Evolutionary conservation across 2,329 filamentous ascomycete species (phyloP), one percentile per base, ranked within the genome.

Genomic region (Tolypocladium ovalisporum): DNA sequence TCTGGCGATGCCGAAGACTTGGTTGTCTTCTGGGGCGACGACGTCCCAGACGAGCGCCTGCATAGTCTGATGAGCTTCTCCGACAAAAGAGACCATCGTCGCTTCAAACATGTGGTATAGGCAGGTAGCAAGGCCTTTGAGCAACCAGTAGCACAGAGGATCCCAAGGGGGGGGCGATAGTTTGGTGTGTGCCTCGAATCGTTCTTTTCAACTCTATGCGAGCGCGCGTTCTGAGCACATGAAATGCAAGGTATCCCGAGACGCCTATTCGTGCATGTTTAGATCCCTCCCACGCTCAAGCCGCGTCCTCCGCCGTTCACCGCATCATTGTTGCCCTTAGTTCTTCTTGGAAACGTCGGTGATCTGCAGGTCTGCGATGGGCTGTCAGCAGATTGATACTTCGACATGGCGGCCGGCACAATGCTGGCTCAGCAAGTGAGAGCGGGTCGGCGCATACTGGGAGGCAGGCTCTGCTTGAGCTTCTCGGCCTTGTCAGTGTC

Each of bases 401-500:
- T 10, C 47, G 19, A 12, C 12, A 32, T 19, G 1, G 17, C 19
- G 19, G 10, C 29, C 19, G 29, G 29, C 47, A 19, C 47, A 17
- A 22, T 34, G 29, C 47, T 6, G 10, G 29, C 19, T 9, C 29
- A 52, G 19, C 9, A 58, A 55, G 40, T 36, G 52, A 49, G 29
- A 37, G 40, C 37, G 51, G 56, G 55, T 44, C 36, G 51, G 52
- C 60, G 80, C 90, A 72, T 92, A 99, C 94, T 89, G 71, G 94
- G 95, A 72, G 94, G 95, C 65, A 99, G 84, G 76, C 86, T 91
- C 86, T 97, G 93, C 91, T 97, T 97, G 69, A 99, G 87, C 89
- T 99, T 99, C 83, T 97, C 94, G 79, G 93, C 95, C 90, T 97
- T 97, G 76, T 97, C 94, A 73, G 86, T 85, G 81, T 99, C 94